A percentile compares a stretch with the other conserved stretches of the same genome.
phyloP scores from a whole-genome alignment of 116 monocot genomes.

The Dioscorea cayenensis region DNA sequence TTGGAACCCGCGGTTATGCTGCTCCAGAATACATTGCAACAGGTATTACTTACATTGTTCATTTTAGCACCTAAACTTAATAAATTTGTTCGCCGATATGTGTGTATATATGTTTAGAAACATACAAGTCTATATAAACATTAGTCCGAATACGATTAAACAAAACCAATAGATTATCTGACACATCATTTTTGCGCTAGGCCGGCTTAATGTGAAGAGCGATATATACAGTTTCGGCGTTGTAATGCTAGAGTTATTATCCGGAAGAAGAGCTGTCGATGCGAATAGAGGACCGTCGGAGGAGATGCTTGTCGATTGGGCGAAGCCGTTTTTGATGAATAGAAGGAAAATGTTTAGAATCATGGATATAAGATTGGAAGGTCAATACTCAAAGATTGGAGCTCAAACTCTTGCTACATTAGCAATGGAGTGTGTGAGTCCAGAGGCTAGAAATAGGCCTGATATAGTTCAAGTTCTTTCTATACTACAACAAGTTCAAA shows the following conservation, averaged over 20 bases:
- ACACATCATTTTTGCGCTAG: not conserved
- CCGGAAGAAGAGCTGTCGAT: not conserved
- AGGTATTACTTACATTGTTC: not conserved
- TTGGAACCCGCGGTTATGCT: not conserved
- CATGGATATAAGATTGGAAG: slow-evolving; percentile 2
- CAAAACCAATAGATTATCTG: too few relatives aligned
- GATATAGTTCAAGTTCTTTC: not conserved
- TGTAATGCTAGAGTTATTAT: not conserved
- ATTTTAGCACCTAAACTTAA: too few relatives aligned
- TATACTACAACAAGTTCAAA: not conserved
- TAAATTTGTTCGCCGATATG: too few relatives aligned
- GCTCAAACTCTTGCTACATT: not conserved
- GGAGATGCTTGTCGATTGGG: slow-evolving; percentile 5
- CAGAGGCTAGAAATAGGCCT: not conserved
- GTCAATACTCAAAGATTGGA: slow-evolving; percentile 3
- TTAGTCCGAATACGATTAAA: too few relatives aligned
- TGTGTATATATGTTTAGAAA: too few relatives aligned
- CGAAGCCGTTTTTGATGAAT: not conserved
- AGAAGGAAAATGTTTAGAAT: not conserved
- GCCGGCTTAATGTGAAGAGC: not conserved
- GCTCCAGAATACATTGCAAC: slow-evolving; percentile 2
- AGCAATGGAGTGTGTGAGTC: not conserved
- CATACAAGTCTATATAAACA: too few relatives aligned
- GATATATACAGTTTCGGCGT: not conserved
- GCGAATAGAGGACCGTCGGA: not conserved